Evolutionary conservation across 1,284 basidiomycete species (phyloP).

Genomic region (Microbotryum saponariae): DNA sequence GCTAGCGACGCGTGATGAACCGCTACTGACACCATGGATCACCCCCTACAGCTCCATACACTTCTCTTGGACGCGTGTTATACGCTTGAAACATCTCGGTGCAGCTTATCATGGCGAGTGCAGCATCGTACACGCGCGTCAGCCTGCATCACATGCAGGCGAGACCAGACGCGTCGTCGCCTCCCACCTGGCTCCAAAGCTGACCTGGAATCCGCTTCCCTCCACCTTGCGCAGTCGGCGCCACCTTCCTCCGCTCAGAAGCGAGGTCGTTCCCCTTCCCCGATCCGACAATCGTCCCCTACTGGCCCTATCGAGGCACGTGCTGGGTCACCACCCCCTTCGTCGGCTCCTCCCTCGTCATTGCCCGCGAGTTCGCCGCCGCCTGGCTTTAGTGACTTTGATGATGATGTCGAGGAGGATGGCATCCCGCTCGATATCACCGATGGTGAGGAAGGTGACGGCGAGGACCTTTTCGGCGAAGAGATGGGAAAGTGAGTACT

Average conservation of each 20-base stretch:
- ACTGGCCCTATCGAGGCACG: conserved; percentile 15
- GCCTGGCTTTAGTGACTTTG: conserved; percentile 75
- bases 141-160: too few species aligned
- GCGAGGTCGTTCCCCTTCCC: conserved; percentile 37
- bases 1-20: too few species aligned
- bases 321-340: conserved; percentile 38
- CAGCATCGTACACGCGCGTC: too few species aligned
- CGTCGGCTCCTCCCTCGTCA: conserved; percentile 50
- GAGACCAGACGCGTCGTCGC: too few species aligned
- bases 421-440: conserved; percentile 12
- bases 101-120: too few species aligned
- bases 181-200: too few species aligned
- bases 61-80: too few species aligned
- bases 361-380: conserved; percentile 75
- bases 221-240: not conserved
- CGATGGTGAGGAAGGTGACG: conserved; percentile 53
- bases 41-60: too few species aligned
- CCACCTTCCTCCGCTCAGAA: conserved; percentile 35
- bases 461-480: conserved; percentile 88
- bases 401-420: conserved; percentile 63
- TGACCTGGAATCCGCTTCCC: not conserved
- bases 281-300: conserved; percentile 21
- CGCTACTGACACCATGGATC: too few species aligned
- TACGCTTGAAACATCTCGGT: too few species aligned
- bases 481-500: conserved; percentile 59